Evolutionary conservation across 108 stramenopile genomes (phyloP).

Genomic region (Aureococcus anophagefferens): DNA sequence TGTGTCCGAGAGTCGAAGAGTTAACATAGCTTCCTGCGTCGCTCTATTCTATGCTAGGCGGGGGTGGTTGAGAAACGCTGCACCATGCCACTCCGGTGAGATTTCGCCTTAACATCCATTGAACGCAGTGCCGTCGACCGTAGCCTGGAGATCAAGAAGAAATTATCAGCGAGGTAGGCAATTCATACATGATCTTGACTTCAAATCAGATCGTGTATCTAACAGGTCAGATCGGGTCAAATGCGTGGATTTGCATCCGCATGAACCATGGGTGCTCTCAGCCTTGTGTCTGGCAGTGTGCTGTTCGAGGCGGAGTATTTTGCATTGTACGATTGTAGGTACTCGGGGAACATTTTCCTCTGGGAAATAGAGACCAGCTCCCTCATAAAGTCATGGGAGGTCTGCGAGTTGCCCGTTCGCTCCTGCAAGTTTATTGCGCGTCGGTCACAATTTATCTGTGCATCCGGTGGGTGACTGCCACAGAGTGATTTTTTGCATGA

Average conservation of each 20-base stretch:
- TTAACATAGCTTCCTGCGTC: too few species aligned
- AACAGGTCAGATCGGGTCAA: slow-evolving; percentile 46
- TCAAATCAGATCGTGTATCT: too few species aligned
- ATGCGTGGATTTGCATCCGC: slow-evolving; percentile 47
- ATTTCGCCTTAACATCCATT: too few species aligned
- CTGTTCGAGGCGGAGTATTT: too few species aligned
- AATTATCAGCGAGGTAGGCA: background rate
- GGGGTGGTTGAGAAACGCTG: too few species aligned
- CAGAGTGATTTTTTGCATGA: background rate
- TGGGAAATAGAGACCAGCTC: slow-evolving; percentile 34
- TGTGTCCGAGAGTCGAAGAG: too few species aligned
- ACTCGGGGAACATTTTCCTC: slow-evolving; percentile 50
- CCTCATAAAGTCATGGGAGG: slow-evolving; percentile 42
- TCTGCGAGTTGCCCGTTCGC: slow-evolving; percentile 29
- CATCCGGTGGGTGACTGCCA: slow-evolving; percentile 36
- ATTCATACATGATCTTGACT: too few species aligned
- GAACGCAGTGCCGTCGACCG: too few species aligned
- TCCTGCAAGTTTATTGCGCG: slow-evolving; percentile 50
- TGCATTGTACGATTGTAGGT: background rate
- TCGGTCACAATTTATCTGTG: slow-evolving; percentile 43
- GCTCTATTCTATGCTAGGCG: too few species aligned
- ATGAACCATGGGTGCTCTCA: slow-evolving; percentile 47
- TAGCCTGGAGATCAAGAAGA: background rate
- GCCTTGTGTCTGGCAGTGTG: slow-evolving; percentile 14
- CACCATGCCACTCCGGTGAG: too few species aligned